Conservation (phyloP, 75 land plant species). For the Isoetes taiwanensis region DNA sequence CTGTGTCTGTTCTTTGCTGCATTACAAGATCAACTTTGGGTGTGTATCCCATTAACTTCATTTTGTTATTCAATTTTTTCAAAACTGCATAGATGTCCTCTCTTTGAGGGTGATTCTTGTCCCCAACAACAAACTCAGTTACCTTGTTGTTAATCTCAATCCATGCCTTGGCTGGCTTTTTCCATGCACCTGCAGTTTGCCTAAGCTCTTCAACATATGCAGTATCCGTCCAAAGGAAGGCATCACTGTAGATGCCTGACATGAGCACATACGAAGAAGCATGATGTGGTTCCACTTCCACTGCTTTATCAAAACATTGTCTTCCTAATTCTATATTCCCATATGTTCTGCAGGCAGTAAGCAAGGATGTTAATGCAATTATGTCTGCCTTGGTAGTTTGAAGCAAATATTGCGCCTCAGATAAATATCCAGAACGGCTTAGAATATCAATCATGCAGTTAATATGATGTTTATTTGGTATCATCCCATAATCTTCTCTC, state of each 20-base stretch:
- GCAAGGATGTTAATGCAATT: background rate
- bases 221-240: constrained; percentile 7
- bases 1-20: constrained; percentile 18
- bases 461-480: too few relatives aligned
- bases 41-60: constrained; percentile 12
- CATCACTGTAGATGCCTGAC: background rate
- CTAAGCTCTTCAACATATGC: background rate
- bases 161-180: constrained; percentile 10
- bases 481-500: too few relatives aligned
- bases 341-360: background rate
- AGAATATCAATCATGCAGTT: too few relatives aligned
- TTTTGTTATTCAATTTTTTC: background rate
- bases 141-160: constrained; percentile 16
- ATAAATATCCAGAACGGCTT: background rate
- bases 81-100: constrained; percentile 12
- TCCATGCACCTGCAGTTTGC: constrained; percentile 4
- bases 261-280: constrained; percentile 3
- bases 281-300: background rate
- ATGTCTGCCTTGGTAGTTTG: too few relatives aligned
- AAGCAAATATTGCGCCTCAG: background rate
- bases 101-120: constrained; percentile 21
- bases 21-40: constrained; percentile 11
- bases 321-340: background rate
- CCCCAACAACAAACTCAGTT: constrained; percentile 16
- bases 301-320: background rate